Evolutionary conservation across 495 filamentous ascomycete genomes (phyloP), one percentile per base, ranked within the genome.

Genomic region (Aspergillus mulundensis): DNA sequence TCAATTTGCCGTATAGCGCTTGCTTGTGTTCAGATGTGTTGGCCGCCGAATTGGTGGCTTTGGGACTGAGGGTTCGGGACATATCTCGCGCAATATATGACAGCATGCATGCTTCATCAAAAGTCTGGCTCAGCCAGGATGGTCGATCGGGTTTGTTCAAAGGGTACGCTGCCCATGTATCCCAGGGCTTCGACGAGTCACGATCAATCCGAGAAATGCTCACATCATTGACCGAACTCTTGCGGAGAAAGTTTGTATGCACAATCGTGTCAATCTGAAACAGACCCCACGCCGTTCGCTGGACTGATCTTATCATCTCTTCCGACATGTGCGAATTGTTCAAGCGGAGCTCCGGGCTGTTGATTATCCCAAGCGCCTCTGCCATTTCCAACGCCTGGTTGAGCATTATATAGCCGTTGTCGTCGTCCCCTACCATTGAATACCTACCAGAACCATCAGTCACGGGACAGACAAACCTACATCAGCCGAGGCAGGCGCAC

Each of bases 191-290:
- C 1, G 58, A 40, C 21, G 61, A 58, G 11, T 59, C 38, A 12
- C 55, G 57, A 14, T 53, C 23, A 15, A 63, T 60, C 7, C 61
- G 67, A 1, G 53, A 42, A 3, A 69, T 34, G 24, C 55, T 62
- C 15, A 71, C 66, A 15, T 50, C 19, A 10, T 54, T 50, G n/a
- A 71, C 64, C 5, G 60, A 64, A 28, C 62, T 66, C n/a, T 60
- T 61, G 28, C 57, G 64, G 36, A 71, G 62, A 16, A 71, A 70
- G 38, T 64, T 69, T 7, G 63, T 64, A 42, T 71, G 69, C 16
- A 67, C 65, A 32, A 71, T 63, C n/a, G 69, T 69, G 40, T 71
- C 69, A 25, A 66, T 57, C 39, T 71, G 69, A 38, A 68, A 71
- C 10, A 71, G 23, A 4, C 69, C 69, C 69, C 69, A 71, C 7